Evolutionary conservation across 345 rosid genomes (phyloP).

Genomic region (Acer yangbiense): DNA sequence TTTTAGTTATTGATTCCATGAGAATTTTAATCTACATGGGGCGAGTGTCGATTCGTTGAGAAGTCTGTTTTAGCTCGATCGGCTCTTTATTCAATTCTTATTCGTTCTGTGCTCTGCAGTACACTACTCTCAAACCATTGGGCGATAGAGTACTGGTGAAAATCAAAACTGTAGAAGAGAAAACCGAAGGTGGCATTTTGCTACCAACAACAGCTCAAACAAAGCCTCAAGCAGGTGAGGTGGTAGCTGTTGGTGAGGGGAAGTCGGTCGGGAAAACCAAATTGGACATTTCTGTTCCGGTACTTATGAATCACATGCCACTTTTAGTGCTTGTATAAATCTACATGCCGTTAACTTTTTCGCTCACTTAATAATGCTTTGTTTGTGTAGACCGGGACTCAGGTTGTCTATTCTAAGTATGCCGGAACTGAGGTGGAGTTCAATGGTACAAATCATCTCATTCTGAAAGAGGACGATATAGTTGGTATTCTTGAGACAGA

Average conservation of each 20-base stretch:
- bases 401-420: slow-evolving; percentile 82
- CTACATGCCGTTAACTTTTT: not conserved
- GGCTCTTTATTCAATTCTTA: not conserved
- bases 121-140: slow-evolving; percentile 75
- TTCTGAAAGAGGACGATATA: slow-evolving; percentile 90
- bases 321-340: not conserved
- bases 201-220: slow-evolving; percentile 82
- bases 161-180: slow-evolving; percentile 80
- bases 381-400: slow-evolving; percentile 65
- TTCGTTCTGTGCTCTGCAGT: slow-evolving; percentile 40
- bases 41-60: not conserved
- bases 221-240: slow-evolving; percentile 94
- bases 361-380: not conserved
- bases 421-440: slow-evolving; percentile 91
- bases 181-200: slow-evolving; percentile 79
- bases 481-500: slow-evolving; percentile 94
- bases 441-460: slow-evolving; percentile 76
- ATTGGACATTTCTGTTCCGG: slow-evolving; percentile 59
- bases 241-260: slow-evolving; percentile 91
- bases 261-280: slow-evolving; percentile 64
- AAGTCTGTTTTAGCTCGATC: not conserved
- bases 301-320: not conserved
- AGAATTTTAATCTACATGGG: too few species aligned
- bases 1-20: not conserved
- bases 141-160: slow-evolving; percentile 92